Base-by-base conservation (phyloP, 2,329 filamentous ascomycete species). In the Polychaeton citri region DNA sequence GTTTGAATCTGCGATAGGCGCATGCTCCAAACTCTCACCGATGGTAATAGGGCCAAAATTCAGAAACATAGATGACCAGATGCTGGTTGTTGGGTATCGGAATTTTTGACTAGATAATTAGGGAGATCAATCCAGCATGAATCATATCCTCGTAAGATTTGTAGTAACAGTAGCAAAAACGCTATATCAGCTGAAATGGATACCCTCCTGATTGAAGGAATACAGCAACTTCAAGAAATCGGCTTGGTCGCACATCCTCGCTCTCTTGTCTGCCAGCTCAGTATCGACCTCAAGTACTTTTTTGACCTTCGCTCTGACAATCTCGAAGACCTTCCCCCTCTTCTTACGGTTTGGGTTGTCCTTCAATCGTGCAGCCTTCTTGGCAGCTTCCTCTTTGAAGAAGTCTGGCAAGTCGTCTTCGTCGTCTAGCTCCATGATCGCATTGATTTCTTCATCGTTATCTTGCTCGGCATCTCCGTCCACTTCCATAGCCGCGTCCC, bases 141-240 rank as follows among this genome's bases (percentile, higher is more conserved):
- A n/a, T n/a, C n/a, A n/a, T n/a, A n/a, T n/a, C n/a, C n/a, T n/a
- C n/a, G n/a, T n/a, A n/a, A n/a, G n/a, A n/a, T n/a, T n/a, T n/a
- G n/a, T n/a, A n/a, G n/a, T n/a, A n/a, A n/a, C n/a, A n/a, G n/a
- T n/a, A n/a, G 15, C 4, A 28, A 28, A 7, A 10, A 10, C 24
- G 24, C 24, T 15, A 28, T 10, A 28, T 35, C 40, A 86, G 43
- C 74, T 81, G 58, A 96, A 96, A 63, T 95, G 88, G 40, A 96
- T 88, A 19, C 85, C 85, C 56, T 93, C 84, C 46, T 84, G 75
- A 56, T 95, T 94, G 60, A 95, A 94, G 2, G 81, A 80, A 58
- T 71, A 76, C 43, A 94, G 61, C 45, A 95, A 59, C 48, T 78
- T 79, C 55, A 98, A 62, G 54, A 95, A 96, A 51, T 94, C 87